Evolutionary conservation across 805 yeast species (phyloP), one percentile per base, ranked within the genome.

Genomic region (Myxozyma neotropica): DNA sequence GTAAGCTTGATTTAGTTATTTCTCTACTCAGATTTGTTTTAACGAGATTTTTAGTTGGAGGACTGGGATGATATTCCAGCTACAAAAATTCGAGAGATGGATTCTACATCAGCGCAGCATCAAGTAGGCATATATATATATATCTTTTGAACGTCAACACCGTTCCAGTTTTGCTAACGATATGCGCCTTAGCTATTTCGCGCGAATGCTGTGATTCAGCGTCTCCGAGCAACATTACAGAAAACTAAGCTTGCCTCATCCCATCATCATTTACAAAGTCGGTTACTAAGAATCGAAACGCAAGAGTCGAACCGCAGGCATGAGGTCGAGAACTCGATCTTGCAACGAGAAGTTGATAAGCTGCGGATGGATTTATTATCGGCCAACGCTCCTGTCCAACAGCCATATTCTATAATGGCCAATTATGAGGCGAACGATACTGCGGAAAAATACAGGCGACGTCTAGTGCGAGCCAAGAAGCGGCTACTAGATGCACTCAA

Each of bases 301-400:
- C 75, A 74, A 44, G 82, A 80, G 59, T 74, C 75, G 10, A 76
- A 75, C 43, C 80, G 77, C 71, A 69, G 83, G 19, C 73, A 74
- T 57, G 81, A 79, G 63, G 84, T 80, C 17, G 84, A 80, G 64
- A 74, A 72, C 51, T 74, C 71, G 50, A 68, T 81, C n/a, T 72
- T 73, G 44, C 75, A 78, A 66, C 73, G 80, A 35, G 81, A 80
- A 66, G 77, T 79, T n/a, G 80, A 81, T 61, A 71, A 76, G 51
- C 69, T 80, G 44, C 72, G 75, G 38, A 58, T 68, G 35, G 81
- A 77, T 47, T 75, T 53, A 13, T 15, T 40, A 15, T 21, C 36
- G 1, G 13, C 53, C n/a, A 46, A 44, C n/a, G 24, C 10, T 13
- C 43, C 53, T 36, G 53, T 24, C 2, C 53, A 48, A 21, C 53